Evolutionary conservation across 1,284 basidiomycete species (phyloP).

Genomic region (Heterobasidion occidentale): DNA sequence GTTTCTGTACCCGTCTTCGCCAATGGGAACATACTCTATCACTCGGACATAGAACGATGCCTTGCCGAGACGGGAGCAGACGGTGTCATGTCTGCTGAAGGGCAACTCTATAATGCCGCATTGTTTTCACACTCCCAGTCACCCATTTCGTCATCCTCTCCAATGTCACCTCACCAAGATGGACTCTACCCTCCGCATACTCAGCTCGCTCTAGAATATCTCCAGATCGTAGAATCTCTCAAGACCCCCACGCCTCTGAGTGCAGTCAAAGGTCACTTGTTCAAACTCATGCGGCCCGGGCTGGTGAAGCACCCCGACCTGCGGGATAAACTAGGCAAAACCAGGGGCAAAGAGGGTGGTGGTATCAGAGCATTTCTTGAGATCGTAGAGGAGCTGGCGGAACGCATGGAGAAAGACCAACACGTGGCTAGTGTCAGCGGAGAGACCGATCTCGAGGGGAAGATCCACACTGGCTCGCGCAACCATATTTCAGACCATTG

Average conservation of each 20-base stretch:
- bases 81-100: slow-evolving; percentile 94
- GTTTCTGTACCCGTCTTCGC: slow-evolving; percentile 93
- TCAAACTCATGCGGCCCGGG: slow-evolving; percentile 84
- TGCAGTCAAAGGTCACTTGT: slow-evolving; percentile 88
- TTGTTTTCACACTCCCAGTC: slow-evolving; percentile 47
- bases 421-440: slow-evolving; percentile 29
- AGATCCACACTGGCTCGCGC: slow-evolving; percentile 77
- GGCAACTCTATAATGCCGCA: slow-evolving; percentile 90
- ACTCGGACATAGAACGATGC: slow-evolving; percentile 74
- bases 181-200: slow-evolving; percentile 52
- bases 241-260: slow-evolving; percentile 68
- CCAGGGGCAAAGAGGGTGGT: slow-evolving; percentile 18
- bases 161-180: slow-evolving; percentile 16
- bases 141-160: slow-evolving; percentile 7
- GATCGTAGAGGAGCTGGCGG: slow-evolving; percentile 62
- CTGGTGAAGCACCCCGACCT: slow-evolving; percentile 67
- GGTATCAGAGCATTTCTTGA: slow-evolving; percentile 16
- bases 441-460: slow-evolving; percentile 46
- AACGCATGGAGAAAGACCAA: slow-evolving; percentile 52
- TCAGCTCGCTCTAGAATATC: slow-evolving; percentile 78
- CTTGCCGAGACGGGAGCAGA: slow-evolving; percentile 80
- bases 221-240: slow-evolving; percentile 70
- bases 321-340: slow-evolving; percentile 61
- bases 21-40: slow-evolving; percentile 93
- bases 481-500: slow-evolving; percentile 73